These are phyloP conservation scores for Sungouiozyma intestinalis DNA, from an alignment of 805 yeast species.

Conservation along the genomic window DNA sequence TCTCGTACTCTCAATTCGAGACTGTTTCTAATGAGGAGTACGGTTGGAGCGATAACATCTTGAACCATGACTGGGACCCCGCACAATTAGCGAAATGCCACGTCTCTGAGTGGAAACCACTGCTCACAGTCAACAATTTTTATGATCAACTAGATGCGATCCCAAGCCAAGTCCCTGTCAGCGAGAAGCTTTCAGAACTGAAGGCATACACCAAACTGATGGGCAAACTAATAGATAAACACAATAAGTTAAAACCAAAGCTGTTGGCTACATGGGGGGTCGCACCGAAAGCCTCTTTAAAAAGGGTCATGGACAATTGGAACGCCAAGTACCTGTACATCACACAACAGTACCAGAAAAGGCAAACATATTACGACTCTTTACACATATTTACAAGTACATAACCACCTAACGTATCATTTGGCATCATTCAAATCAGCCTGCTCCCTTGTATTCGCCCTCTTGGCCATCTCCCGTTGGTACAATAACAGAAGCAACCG, in stretches of 20 bases:
- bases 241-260: constrained; percentile 31
- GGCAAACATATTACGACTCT: constrained; percentile 26
- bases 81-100: background rate
- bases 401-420: too few species aligned
- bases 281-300: constrained; percentile 10
- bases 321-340: constrained; percentile 31
- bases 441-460: background rate
- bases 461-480: constrained; percentile 29
- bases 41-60: constrained; percentile 49
- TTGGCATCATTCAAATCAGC: too few species aligned
- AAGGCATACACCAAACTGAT: constrained; percentile 32
- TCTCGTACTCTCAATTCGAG: constrained; percentile 59
- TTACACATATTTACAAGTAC: constrained; percentile 14
- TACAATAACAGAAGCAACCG: constrained; percentile 55
- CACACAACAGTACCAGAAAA: constrained; percentile 29
- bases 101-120: constrained; percentile 15
- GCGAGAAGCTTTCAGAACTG: constrained; percentile 17
- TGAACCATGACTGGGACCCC: constrained; percentile 3
- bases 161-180: constrained; percentile 5
- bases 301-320: constrained; percentile 34
- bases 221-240: constrained; percentile 33
- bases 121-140: constrained; percentile 14
- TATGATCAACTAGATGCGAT: constrained; percentile 14
- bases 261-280: constrained; percentile 31
- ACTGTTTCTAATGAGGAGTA: constrained; percentile 65